Evolutionary conservation across 257 asterid species (phyloP).

Genomic region (Apocynum venetum): DNA sequence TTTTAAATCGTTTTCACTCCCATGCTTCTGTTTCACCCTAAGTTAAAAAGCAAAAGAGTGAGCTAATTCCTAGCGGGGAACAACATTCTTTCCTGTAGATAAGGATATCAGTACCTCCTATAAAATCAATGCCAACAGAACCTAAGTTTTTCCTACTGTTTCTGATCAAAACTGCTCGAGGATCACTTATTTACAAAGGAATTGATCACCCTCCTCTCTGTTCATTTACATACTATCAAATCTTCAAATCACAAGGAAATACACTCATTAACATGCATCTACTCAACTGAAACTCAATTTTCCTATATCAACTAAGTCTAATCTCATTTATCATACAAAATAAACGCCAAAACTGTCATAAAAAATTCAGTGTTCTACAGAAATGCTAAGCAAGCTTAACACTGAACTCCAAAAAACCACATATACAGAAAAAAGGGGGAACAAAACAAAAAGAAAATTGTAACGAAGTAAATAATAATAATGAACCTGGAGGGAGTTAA

Average conservation of each 20-base stretch:
- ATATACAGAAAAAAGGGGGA: too few species aligned
- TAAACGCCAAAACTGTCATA: background rate
- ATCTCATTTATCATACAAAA: background rate
- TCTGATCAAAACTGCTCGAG: background rate
- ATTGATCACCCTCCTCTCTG: background rate
- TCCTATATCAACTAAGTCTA: background rate
- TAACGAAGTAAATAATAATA: background rate
- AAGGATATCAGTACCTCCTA: background rate
- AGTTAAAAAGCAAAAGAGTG: background rate
- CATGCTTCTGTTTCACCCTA: background rate
- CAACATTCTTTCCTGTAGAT: background rate
- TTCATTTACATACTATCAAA: background rate
- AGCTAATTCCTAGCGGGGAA: background rate
- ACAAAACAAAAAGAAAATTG: background rate
- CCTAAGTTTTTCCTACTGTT: background rate
- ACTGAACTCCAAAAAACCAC: background rate
- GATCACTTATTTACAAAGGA: background rate
- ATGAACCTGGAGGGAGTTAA: constrained; percentile 88
- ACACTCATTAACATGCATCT: background rate
- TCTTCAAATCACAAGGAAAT: background rate
- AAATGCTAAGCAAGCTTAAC: background rate
- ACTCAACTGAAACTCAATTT: background rate
- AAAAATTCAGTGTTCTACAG: background rate
- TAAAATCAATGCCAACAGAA: background rate
- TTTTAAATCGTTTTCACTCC: background rate